phyloP scores from a whole-genome alignment of 352 stramenopile species.

The Phytophthora melonis region DNA sequence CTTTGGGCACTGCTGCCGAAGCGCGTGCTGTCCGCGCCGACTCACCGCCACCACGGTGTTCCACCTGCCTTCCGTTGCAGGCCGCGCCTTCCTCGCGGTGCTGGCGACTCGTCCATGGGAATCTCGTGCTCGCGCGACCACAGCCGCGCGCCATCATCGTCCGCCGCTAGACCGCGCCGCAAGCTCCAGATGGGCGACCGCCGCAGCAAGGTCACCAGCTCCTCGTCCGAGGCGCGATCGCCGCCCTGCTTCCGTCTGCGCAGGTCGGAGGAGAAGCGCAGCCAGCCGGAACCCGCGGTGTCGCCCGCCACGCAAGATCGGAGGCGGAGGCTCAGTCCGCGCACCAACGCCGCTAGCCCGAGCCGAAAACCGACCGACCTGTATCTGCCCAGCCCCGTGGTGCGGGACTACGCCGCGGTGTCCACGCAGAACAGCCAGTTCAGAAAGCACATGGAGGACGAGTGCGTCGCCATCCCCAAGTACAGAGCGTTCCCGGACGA shows the following conservation, averaged over 20 bases:
- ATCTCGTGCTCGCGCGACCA: conserved; percentile 51
- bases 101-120: conserved; percentile 45
- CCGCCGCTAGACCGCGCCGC: conserved; percentile 4
- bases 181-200: conserved; percentile 30
- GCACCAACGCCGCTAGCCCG: background rate
- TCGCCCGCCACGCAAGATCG: conserved; percentile 25
- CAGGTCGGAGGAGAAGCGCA: conserved; percentile 15
- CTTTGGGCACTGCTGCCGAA: conserved; percentile 11
- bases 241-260: conserved; percentile 24
- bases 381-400: conserved; percentile 51
- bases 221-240: conserved; percentile 23
- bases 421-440: conserved; percentile 86
- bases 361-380: conserved; percentile 22
- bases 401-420: conserved; percentile 76
- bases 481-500: conserved; percentile 69
- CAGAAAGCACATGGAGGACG: conserved; percentile 86
- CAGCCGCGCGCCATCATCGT: conserved; percentile 27
- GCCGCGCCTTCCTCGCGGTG: conserved; percentile 26
- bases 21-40: background rate
- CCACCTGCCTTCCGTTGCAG: conserved; percentile 20
- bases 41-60: conserved; percentile 28
- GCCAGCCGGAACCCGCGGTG: conserved; percentile 8
- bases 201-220: conserved; percentile 34
- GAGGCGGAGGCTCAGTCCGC: conserved; percentile 19
- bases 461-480: conserved; percentile 79